Base-by-base conservation (phyloP, 2,329 filamentous ascomycete genomes). In the Penicillium sp. region DNA sequence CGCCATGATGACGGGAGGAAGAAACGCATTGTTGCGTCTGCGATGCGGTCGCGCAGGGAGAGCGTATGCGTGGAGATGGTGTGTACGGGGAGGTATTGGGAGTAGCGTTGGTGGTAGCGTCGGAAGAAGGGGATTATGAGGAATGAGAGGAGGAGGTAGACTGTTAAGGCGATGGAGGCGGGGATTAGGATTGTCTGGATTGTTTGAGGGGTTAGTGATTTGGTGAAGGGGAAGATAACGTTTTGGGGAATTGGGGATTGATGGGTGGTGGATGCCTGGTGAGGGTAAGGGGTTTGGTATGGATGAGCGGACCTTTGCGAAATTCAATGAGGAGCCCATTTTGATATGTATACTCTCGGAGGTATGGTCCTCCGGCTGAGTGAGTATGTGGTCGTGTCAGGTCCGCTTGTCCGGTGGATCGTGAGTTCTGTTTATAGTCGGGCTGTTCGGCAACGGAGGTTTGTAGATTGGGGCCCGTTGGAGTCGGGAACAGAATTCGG, bases 21-120 rank as follows among this genome's bases (percentile, higher is more conserved):
- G 42, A 80, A 72, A n/a, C 76, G 75, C 75, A 80, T 77, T 28
- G 82, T 62, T 2, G 74, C 65, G 50, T 81, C 78, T 8, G 75
- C 77, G 17, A 80, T 70, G 38, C 78, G 76, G 61, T 81, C 78
- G 40, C 64, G 86, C 80, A 84, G 84, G 55, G 81, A 84, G 24
- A 86, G 85, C 63, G 90, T 86, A 61, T 75, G 79, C 1, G 72
- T 76, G 35, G 78, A 78, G 56, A 79, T 77, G 35, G 83, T 81
- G 64, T 90, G 85, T 65, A 92, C 78, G 0, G 90, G 90, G 1
- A 92, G 85, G 73, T 93, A 93, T 63, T 91, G 88, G 72, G 87
- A 85, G 76, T 92, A 92, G 63, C 89, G 87, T 68, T 84, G 84
- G 65, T 86, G 88, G 76, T 91, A 91, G 60, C 84, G 85, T 53